A percentile compares a stretch with the other conserved stretches of the same genome.
phyloP scores from a whole-genome alignment of 2,329 filamentous ascomycete species.

The Phialophora chinensis region DNA sequence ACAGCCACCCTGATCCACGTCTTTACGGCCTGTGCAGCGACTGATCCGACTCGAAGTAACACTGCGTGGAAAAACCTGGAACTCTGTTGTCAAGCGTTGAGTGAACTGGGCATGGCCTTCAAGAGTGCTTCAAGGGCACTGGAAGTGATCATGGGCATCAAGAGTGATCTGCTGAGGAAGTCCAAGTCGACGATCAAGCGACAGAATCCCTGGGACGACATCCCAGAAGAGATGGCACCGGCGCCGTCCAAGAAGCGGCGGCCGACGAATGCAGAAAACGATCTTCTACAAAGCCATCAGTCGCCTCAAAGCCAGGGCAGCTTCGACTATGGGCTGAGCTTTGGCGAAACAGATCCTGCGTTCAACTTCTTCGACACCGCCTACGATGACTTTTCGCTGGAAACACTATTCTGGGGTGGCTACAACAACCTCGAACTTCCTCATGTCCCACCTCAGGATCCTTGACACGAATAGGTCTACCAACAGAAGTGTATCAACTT shows the following conservation, averaged over 20 bases:
- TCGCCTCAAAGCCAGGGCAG: conserved; percentile 15
- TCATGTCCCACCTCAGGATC: conserved; percentile 25
- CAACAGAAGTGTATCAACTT: not conserved
- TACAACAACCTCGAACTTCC: conserved; percentile 30
- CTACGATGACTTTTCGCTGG: conserved; percentile 31
- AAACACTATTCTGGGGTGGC: conserved; percentile 30
- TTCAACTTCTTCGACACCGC: conserved; percentile 31
- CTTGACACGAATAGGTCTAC: not conserved
- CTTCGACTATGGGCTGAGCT: conserved; percentile 19
- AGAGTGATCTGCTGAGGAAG: conserved; percentile 32
- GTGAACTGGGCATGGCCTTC: conserved; percentile 35
- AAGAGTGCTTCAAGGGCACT: conserved; percentile 35
- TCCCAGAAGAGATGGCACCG: not conserved
- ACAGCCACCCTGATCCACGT: conserved; percentile 36
- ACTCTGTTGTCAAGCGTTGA: conserved; percentile 35
- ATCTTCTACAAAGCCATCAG: conserved; percentile 7
- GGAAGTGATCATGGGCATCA: conserved; percentile 37
- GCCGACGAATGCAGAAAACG: conserved; percentile 16
- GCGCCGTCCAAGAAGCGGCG: conserved; percentile 20
- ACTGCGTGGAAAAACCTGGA: conserved; percentile 33
- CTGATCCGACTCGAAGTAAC: conserved; percentile 25
- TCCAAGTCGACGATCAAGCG: conserved; percentile 26
- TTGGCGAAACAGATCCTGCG: conserved; percentile 14
- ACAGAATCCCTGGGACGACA: conserved; percentile 28
- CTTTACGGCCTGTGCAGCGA: conserved; percentile 31